Evolutionary conservation across 768 basidiomycete species (phyloP), one percentile per base, ranked within the genome.

Genomic region (Amanita brunnescens): DNA sequence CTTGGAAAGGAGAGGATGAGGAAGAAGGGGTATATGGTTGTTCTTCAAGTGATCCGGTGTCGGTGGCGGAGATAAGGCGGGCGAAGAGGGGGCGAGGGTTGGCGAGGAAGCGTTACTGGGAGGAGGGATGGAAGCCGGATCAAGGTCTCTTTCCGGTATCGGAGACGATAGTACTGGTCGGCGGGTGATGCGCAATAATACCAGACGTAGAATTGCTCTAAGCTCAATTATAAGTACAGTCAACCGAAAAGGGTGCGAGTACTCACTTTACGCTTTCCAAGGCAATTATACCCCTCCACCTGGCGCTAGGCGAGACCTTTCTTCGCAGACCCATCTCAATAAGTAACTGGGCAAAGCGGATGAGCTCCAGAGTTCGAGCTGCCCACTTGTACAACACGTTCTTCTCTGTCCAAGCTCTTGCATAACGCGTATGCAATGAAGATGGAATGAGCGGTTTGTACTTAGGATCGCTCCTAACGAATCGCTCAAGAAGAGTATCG

Each of bases 271-370:
- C 65, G 37, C 75, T 62, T 65, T 99, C 95, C 32, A 97, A 70
- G 26, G 83, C 55, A 47, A 95, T 64, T 43, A 97, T 77, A 18
- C 80, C 76, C 55, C 86, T 76, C 90, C 91, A 95, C 55, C 81
- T 76, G 39, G 68, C 70, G 57, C 77, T 77, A 39, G 73, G 65
- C 0, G 87, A 83, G 5, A 79, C 74, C 60, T 81, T 88, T 59
- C 91, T 76, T 49, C 79, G 76, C 56, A 91, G 70, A 18, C 79
- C 73, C 95, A 98, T 98, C 69, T 98, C 95, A 44, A 94, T 60
- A 23, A 97, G 70, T 40, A 98, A 78, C 63, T 96, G 85, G 12
- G 84, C 76, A 65, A 85, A 93, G 38, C 80, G 80, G 55, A 93
- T 74, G 32, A 91, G 71, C 60, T 89, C 85, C 5, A 97, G 76